Percentiles rank a stretch among this genome's conserved stretches.
phyloP scores from a whole-genome alignment of 169 alveolate genomes.

The Plasmodium relictum region DNA sequence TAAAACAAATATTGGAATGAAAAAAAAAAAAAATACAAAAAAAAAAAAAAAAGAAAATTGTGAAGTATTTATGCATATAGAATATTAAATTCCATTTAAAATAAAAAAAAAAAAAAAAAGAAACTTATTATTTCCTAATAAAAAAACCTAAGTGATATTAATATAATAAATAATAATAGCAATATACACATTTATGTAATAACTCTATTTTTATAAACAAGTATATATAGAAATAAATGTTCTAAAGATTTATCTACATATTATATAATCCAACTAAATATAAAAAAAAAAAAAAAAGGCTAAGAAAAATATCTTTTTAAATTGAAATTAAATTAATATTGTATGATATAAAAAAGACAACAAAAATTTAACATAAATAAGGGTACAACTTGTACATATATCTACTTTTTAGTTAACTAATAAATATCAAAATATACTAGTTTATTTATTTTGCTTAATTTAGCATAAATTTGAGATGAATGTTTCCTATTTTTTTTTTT shows the following conservation, averaged over 20 bases:
- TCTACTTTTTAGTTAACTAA: neutral
- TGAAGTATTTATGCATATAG: no score
- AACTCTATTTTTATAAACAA: no score
- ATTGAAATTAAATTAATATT: no score
- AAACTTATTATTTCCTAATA: no score
- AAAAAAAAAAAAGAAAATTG: conserved; percentile 1
- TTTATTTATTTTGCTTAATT: conserved; percentile 49
- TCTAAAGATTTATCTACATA: no score
- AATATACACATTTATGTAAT: no score
- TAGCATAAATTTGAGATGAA: conserved; percentile 75
- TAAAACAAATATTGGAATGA: no score
- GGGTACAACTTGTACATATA: neutral
- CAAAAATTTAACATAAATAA: neutral
- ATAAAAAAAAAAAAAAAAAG: no score
- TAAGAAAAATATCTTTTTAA: neutral
- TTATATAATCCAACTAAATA: neutral
- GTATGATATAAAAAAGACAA: neutral
- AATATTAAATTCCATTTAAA: no score
- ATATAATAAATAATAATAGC: no score
- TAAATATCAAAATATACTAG: conserved; percentile 67
- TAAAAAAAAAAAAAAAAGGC: conserved; percentile 1
- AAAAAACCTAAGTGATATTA: no score
- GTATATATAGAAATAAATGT: no score
- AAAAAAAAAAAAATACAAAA: neutral
- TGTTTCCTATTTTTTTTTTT: conserved; percentile 69